Evolutionary conservation across 768 basidiomycete species (phyloP), one percentile per base, ranked within the genome.

Genomic region (Suillus ampliporus): DNA sequence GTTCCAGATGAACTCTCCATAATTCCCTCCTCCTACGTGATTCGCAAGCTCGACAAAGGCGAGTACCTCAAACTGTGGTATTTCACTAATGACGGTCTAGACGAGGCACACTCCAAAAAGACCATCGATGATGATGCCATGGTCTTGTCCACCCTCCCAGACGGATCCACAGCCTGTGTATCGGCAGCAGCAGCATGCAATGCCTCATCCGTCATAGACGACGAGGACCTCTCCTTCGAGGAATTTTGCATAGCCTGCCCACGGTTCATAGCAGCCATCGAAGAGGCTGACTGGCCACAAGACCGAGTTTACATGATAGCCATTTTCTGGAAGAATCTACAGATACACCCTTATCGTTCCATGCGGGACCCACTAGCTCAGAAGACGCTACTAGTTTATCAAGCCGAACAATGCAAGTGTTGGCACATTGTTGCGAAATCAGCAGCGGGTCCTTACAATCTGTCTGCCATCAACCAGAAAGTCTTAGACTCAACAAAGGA

Each of bases 341-440:
- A 46, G 5, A 11, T 46, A 0, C 44, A 46, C 21, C 13, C 21
- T 1, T 46, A 13, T 2, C 10, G 21, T 1, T 21, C 44, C 0
- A 0, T 14, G 1, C 1, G n/a, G 1, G 21, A 23, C 5, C 21
- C 44, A 1, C 0, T 21, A 11, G 11, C 44, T 0, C 44, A 46
- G 11, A 23, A 21, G 5, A 6, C 44, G 2, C 21, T 46, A 4
- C 2, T 46, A 0, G 44, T 21, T 4, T 46, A 46, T 3, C 44
- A 46, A 13, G 44, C 44, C 0, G 44, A 46, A 3, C 44, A 46
- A 3, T 11, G 5, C 11, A 46, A 4, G 6, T 2, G 11, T 0
- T 46, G 44, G 44, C 44, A 46, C 13, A 4, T 46, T 0, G n/a
- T 5, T 1, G 21, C 3, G 1, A 46, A 46, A 5, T 13, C 44